Base-by-base conservation (phyloP, 306 rosid genomes). In the Quercus agrifolia region DNA sequence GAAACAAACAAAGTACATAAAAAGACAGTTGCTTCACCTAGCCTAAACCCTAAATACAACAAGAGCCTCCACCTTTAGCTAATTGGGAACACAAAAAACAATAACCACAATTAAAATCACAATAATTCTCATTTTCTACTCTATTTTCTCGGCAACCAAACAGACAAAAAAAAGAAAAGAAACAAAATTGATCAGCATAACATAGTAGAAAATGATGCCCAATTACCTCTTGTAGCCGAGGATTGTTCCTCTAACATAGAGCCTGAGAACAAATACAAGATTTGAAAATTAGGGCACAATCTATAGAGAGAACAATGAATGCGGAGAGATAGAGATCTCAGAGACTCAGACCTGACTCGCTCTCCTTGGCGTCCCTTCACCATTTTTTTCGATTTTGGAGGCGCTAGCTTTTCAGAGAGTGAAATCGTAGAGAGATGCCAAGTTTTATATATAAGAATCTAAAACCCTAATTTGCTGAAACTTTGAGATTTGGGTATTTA, bases 321-420 rank as follows among this genome's bases (percentile, higher is more conserved):
- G 0, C 10, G 2, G 73, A 72, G 35, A 70, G n/a, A 7, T 28
- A 3, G 14, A 1, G 9, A 0, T 6, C 6, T 19, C 10, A 1
- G 38, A 11, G 56, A 30, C 23, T 21, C 61, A 35, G 11, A 92
- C 98, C 97, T 90, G 57, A 94, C 87, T 31, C 98, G 91, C 80
- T 94, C 98, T 82, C 97, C 97, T 70, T 94, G 91, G 30, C 97
- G 93, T 21, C 89, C 98, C 88, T 94, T 90, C 88, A 92, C 94
- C 97, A 92, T 94, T 61, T 83, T 87, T 63, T 77, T 57, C 38
- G 72, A 49, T 19, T 49, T 19, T 54, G 83, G 69, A 73, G 25
- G 78, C 58, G 70, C 49, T 51, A 1, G 72, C 56, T 46, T 41
- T 41, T 14, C 41, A 70, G 46, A 20, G 69, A 23, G 31, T 13